Percentiles rank a stretch among this genome's conserved stretches.
Evolutionary conservation across 225 moss, liverwort and hornwort species (phyloP).

Genomic region (Thuidium tamariscinum): DNA sequence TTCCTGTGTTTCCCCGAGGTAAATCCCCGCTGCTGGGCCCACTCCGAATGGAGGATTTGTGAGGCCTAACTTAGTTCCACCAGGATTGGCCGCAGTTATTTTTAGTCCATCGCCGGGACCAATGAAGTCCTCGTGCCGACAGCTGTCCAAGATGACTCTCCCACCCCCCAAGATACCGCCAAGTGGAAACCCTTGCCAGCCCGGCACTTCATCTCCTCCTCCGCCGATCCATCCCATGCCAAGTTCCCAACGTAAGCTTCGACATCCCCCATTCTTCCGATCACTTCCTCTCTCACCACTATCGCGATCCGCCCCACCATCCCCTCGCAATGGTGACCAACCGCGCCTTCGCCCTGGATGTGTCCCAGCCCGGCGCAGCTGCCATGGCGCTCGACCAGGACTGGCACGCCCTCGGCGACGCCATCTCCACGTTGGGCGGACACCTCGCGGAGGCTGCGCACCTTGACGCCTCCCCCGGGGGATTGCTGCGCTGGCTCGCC

Average conservation of each 20-base stretch:
- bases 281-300: neutral
- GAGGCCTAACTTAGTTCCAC: too few relatives aligned
- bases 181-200: neutral
- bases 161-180: neutral
- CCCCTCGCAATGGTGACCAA: neutral
- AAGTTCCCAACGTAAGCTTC: too few relatives aligned
- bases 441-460: neutral
- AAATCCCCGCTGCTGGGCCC: too few relatives aligned
- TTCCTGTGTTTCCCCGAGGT: too few relatives aligned
- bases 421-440: slow-evolving; percentile 1
- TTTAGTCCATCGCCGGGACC: neutral
- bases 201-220: neutral
- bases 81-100: neutral
- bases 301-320: neutral
- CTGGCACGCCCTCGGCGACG: slow-evolving; percentile 27
- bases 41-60: too few relatives aligned
- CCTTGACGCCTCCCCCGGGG: neutral
- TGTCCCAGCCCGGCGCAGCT: slow-evolving; percentile 26
- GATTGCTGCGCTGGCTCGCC: slow-evolving; percentile 24
- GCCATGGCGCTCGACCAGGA: slow-evolving; percentile 30
- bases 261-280: neutral
- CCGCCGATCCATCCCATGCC: neutral
- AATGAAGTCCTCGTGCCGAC: neutral
- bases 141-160: neutral
- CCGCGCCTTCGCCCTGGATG: slow-evolving; percentile 22